Conservation (phyloP, 176 grass and related monocot species). For the Juncus inflexus region DNA sequence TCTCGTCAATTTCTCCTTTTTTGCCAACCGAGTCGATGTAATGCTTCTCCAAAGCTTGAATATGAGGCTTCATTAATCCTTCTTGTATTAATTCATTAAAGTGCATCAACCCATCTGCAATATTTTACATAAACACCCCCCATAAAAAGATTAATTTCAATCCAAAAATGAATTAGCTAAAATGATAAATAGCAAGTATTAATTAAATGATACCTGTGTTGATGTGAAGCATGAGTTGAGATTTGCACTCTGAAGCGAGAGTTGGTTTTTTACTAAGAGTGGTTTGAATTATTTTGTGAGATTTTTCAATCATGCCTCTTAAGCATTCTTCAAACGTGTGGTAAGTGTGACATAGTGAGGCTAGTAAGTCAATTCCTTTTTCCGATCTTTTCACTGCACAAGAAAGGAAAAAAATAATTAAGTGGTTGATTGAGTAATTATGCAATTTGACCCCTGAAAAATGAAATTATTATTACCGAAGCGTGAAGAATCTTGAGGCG, state of each 20-base stretch:
- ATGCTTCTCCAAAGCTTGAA: slow-evolving; percentile 59
- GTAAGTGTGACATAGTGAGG: slow-evolving; percentile 79
- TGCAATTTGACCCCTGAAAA: slow-evolving; percentile 14
- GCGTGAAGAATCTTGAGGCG: slow-evolving; percentile 60
- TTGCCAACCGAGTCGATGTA: slow-evolving; percentile 34
- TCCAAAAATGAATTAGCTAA: slow-evolving; percentile 5
- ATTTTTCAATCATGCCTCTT: slow-evolving; percentile 63
- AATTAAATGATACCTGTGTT: slow-evolving; percentile 48
- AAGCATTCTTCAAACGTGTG: slow-evolving; percentile 79
- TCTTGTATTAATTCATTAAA: slow-evolving; percentile 68
- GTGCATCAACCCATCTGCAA: slow-evolving; percentile 70
- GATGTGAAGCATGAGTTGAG: slow-evolving; percentile 56
- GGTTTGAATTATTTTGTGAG: slow-evolving; percentile 49
- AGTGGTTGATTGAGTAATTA: slow-evolving; percentile 18
- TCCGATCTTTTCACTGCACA: slow-evolving; percentile 73
- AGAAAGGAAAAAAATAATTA: slow-evolving; percentile 24
- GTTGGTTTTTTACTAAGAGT: slow-evolving; percentile 52
- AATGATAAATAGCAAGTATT: slow-evolving; percentile 8
- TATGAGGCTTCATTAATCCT: slow-evolving; percentile 49
- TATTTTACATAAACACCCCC: neutral
- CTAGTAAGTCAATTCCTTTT: slow-evolving; percentile 60
- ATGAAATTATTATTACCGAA: slow-evolving; percentile 48
- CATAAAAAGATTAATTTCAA: slow-evolving; percentile 7
- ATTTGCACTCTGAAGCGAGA: slow-evolving; percentile 56
- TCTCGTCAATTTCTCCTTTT: slow-evolving; percentile 61